Evolutionary conservation across 345 rosid species (phyloP), one percentile per base, ranked within the genome.

Genomic region (Populus euphratica): DNA sequence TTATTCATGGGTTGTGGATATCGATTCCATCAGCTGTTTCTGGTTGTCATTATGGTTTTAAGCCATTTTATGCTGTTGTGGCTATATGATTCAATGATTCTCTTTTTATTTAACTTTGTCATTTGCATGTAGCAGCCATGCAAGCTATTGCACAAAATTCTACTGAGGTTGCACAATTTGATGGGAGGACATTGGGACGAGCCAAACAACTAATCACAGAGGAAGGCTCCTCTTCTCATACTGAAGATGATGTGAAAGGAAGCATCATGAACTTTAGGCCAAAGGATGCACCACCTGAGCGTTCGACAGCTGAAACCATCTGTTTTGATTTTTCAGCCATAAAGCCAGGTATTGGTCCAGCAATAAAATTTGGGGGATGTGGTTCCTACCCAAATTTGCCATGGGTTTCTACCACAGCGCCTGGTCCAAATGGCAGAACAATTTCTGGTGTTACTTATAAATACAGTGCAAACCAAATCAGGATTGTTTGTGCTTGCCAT

Each of bases 401-500:
- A 5, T 94, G 99, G 99, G 98, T 96, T 70, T 96, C 97, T 56
- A 90, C 98, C 80, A 94, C 93, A 0, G 94, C 89, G 16, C 86
- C 91, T 61, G 98, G 97, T 44, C 97, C 92, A 6, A 89, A 96
- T 27, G 97, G 99, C 3, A 82, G 91, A 81, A 90, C 97, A 23
- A 92, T 96, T 71, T 96, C 98, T 0, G 99, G 99, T 68, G 99
- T 96, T 20, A 88, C 98, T 16, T 96, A 96, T 80, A 82, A 85
- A 76, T 96, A 70, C 90, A 92, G 86, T 10, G 77, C 90, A 13
- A 90, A 86, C 85, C 97, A 89, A 83, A 88, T 96, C 73, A 87
- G 81, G 84, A 93, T 96, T 10, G 99, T 96, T 16, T 96, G 99
- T 33, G 99, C 98, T 79, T 96, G 99, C 78, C 99, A 96, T n/a